Conservation (phyloP, 208 protist genomes). For the Wallacemonas sp. region DNA sequence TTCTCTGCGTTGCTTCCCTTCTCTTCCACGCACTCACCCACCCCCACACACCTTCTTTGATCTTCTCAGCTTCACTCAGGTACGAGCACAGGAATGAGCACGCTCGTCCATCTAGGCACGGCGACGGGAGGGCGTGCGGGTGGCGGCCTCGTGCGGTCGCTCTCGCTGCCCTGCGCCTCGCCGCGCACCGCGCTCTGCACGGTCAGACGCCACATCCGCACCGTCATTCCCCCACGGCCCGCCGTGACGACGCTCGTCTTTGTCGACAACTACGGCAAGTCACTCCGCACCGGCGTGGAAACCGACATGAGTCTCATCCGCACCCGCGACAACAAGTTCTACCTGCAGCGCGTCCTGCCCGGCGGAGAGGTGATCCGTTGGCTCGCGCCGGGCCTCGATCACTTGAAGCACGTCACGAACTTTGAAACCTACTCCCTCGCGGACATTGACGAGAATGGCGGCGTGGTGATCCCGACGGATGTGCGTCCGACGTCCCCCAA, state of each 20-base stretch:
- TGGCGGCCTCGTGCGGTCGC: no score
- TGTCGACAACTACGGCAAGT: slow-evolving; percentile 61
- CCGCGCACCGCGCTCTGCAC: neutral
- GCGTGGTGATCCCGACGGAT: slow-evolving; percentile 77
- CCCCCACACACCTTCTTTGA: no score
- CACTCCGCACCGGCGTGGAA: slow-evolving; percentile 60
- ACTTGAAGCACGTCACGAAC: slow-evolving; percentile 86
- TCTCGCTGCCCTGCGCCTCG: no score
- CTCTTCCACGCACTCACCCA: no score
- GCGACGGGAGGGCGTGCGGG: no score
- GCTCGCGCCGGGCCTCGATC: slow-evolving; percentile 74
- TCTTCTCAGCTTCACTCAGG: no score
- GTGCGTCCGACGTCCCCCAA: slow-evolving; percentile 72
- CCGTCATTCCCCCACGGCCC: slow-evolving; percentile 79
- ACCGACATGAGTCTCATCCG: slow-evolving; percentile 80
- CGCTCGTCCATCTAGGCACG: no score
- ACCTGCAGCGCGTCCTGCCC: slow-evolving; percentile 84
- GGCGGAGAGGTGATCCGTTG: slow-evolving; percentile 84
- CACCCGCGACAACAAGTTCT: slow-evolving; percentile 92
- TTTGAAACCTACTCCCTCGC: slow-evolving; percentile 87
- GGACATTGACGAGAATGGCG: slow-evolving; percentile 89
- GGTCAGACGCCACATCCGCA: slow-evolving; percentile 51
- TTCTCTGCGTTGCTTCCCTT: no score
- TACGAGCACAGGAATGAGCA: no score
- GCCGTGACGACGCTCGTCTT: slow-evolving; percentile 85